Evolutionary conservation across 2,329 filamentous ascomycete genomes (phyloP), one percentile per base, ranked within the genome.

Genomic region (Fusarium robinianum): DNA sequence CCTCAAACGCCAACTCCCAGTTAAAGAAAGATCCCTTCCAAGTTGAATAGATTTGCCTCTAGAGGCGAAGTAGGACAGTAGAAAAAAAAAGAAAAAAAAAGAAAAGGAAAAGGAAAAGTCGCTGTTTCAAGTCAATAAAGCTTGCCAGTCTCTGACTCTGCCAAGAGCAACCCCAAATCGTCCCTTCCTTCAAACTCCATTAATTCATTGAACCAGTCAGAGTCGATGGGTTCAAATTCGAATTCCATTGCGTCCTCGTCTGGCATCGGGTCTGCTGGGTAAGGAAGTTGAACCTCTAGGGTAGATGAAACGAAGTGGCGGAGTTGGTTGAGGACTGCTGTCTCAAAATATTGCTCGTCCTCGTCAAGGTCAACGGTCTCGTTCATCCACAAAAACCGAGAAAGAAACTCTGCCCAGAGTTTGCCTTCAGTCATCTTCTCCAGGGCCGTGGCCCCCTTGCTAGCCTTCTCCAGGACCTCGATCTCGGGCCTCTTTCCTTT

Each of bases 371-470:
- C 49, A 17, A 48, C 46, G 7, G 46, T 23, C 17, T 57, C 45
- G 18, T 61, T 62, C 57, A 61, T 60, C 58, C 57, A 62, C 3
- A 32, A 34, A 22, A 61, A 61, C 27, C 32, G 53, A 10, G 34
- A 24, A 9, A 60, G 40, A 24, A 61, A 58, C 15, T 41, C 21
- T 24, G 45, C 32, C 58, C 52, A 60, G 11, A 61, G 46, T 3
- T 50, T 23, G 7, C 37, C 22, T 16, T 58, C 50, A 5, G 30
- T 22, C 21, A 46, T 42, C 4, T 43, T 15, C 8, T 25, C 23
- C 8, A 62, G 32, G 9, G 40, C 26, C 6, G 37, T 38, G 23
- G 40, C 52, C 3, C 46, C 45, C 8, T 33, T 29, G 5, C 30
- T 34, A 7, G 58, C 55, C 12, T 37, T 35, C 11, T 34, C 14